Evolutionary conservation across 2,329 filamentous ascomycete species (phyloP).

Genomic region (Colletotrichum sp.): DNA sequence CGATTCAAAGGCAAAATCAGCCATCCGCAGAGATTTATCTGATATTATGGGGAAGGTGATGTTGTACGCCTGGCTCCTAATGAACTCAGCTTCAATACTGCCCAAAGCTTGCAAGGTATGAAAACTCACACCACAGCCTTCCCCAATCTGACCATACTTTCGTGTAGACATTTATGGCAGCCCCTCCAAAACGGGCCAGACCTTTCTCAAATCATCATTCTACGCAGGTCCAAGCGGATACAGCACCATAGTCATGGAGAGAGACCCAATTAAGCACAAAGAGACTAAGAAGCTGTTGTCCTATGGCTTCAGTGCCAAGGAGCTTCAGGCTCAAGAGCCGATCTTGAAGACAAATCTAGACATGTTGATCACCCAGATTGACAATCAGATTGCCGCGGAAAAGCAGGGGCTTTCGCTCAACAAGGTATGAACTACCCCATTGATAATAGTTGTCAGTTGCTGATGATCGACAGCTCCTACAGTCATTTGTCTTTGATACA

Average conservation of each 20-base stretch:
- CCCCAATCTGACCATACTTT: background rate
- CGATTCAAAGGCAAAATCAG: fast-evolving
- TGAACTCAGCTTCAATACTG: background rate
- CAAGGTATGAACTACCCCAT: background rate
- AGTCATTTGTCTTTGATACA: background rate
- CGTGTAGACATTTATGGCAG: background rate
- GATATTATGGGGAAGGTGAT: background rate
- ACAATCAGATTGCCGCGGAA: background rate
- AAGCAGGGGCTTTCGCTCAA: background rate
- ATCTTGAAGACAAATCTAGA: background rate
- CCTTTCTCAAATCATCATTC: background rate
- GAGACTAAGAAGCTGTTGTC: background rate
- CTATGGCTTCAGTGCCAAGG: background rate
- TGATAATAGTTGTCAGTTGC: background rate
- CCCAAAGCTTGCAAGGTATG: background rate
- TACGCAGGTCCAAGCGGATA: background rate
- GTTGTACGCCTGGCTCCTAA: background rate
- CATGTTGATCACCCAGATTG: background rate
- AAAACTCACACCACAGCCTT: background rate
- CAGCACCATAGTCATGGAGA: background rate
- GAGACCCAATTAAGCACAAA: background rate
- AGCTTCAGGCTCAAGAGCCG: background rate
- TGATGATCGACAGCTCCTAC: background rate
- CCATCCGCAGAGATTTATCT: background rate
- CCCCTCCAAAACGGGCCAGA: background rate